Evolutionary conservation across 2,329 filamentous ascomycete species (phyloP).

Genomic region (Aureobasidium sp.): DNA sequence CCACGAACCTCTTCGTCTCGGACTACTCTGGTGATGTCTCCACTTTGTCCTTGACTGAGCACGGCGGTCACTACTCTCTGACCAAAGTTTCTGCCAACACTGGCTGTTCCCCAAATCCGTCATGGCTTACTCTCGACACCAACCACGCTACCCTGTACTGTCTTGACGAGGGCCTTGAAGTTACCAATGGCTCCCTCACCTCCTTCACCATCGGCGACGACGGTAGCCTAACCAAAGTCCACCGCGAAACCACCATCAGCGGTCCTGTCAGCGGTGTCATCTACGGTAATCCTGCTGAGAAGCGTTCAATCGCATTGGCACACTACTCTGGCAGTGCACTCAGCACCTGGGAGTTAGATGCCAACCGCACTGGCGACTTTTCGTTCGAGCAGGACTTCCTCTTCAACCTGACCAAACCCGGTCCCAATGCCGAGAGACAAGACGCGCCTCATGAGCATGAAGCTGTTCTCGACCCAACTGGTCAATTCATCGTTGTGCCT

Average conservation of each 20-base stretch:
- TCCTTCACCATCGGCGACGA: slow-evolving; percentile 33
- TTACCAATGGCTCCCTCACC: slow-evolving; percentile 44
- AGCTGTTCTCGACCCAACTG: slow-evolving; percentile 32
- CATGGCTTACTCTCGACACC: slow-evolving; percentile 54
- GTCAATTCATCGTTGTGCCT: slow-evolving; percentile 32
- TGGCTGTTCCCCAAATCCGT: slow-evolving; percentile 48
- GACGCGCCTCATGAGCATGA: slow-evolving; percentile 32
- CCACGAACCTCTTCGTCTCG: slow-evolving; percentile 36
- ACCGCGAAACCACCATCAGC: slow-evolving; percentile 29
- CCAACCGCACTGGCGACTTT: slow-evolving; percentile 36
- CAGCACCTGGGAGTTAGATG: slow-evolving; percentile 45
- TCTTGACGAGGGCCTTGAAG: slow-evolving; percentile 50
- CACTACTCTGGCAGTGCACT: slow-evolving; percentile 36
- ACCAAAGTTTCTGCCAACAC: slow-evolving; percentile 38
- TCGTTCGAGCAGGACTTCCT: slow-evolving; percentile 31
- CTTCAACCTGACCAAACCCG: slow-evolving; percentile 26
- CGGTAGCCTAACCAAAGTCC: slow-evolving; percentile 33
- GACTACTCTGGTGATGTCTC: slow-evolving; percentile 42
- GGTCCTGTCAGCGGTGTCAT: slow-evolving; percentile 37
- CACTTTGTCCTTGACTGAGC: slow-evolving; percentile 31
- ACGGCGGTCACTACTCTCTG: slow-evolving; percentile 33
- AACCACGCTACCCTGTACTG: slow-evolving; percentile 50
- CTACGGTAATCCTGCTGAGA: slow-evolving; percentile 32
- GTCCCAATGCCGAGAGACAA: slow-evolving; percentile 27
- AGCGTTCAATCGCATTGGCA: slow-evolving; percentile 34